Base-by-base conservation (phyloP, 306 rosid species). In the Vigna mungo region DNA sequence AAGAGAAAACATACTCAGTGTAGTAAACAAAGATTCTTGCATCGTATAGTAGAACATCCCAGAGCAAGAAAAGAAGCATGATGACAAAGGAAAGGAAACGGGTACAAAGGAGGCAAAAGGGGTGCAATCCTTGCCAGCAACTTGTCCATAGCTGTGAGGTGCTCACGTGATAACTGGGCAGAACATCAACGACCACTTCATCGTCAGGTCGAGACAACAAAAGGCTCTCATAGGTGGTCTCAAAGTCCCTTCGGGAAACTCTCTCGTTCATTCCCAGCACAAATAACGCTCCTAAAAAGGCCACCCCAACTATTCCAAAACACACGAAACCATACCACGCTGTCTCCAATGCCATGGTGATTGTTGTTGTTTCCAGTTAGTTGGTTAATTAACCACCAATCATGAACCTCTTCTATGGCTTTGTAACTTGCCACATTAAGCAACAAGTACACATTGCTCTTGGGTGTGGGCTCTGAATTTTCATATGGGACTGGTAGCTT, bases 261-360 rank as follows among this genome's bases (percentile, higher is more conserved):
- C 85, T 82, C 84, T 87, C 90, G 15, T 78, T 84, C 51, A 65
- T 79, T 88, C 89, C 82, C 15, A 90, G 81, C 56, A 86, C 85
- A 86, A 86, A 87, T 49, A 87, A 68, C 36, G 97, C 90, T 23
- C 79, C 76, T 3, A 76, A 2, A 9, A 84, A 47, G 47, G 91
- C 41, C 21, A 72, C 13, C 0, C 84, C 90, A 11, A 92, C 88
- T 39, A 90, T 90, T 72, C 81, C 89, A 60, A 88, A 83, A 64
- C 93, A 90, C 30, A 84, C 93, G 13, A 90, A 84, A 82, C 87
- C 95, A 12, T 92, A 90, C 95, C 97, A 92, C 52, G 62, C 84
- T 9, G 88, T 74, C 63, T 39, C 83, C 63, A 89, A 83, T 44
- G 75, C 97, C 95, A 88, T 89, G 21, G 16, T 25, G 13, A 7